Conservation (phyloP, 192 early-diverging fungal species). For the Rhizophlyctis rosea region DNA sequence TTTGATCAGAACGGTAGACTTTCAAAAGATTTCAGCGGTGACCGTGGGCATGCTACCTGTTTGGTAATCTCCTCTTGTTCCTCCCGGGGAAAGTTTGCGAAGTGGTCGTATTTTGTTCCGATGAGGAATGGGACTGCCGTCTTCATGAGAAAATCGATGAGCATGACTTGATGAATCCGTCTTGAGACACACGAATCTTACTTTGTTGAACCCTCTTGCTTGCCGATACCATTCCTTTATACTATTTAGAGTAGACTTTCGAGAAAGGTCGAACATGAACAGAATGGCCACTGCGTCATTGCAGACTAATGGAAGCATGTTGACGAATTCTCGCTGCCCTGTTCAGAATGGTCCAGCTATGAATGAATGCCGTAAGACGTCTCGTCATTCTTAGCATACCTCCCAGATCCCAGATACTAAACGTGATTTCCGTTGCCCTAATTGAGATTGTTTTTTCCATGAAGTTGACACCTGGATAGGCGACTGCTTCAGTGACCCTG, state of each 20-base stretch:
- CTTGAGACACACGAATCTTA: constrained; percentile 24
- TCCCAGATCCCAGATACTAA: constrained; percentile 97
- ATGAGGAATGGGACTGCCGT: constrained; percentile 91
- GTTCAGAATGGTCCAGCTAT: constrained; percentile 3
- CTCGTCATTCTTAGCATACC: constrained; percentile 45
- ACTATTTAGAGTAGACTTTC: constrained; percentile 86
- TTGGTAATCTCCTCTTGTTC: constrained; percentile 92
- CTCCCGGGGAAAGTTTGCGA: constrained; percentile 76
- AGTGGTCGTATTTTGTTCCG: constrained; percentile 96
- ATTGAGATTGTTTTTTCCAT: constrained; percentile 95
- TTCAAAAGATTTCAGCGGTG: constrained; percentile 5
- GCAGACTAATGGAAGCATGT: constrained; percentile 95
- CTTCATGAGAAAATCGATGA: constrained; percentile 41
- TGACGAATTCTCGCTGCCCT: constrained; percentile 95
- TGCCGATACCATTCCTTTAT: constrained; percentile 98
- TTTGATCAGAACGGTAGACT: no score
- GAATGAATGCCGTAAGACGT: constrained; percentile 8
- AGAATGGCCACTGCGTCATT: constrained; percentile 93
- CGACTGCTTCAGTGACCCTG: background rate
- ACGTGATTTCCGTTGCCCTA: constrained; percentile 87
- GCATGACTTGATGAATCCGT: no score
- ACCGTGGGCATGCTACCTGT: constrained; percentile 50
- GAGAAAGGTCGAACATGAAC: constrained; percentile 94
- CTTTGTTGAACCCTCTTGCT: constrained; percentile 92
- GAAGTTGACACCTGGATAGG: constrained; percentile 83